Evolutionary conservation across 2,329 filamentous ascomycete species (phyloP), one percentile per base, ranked within the genome.

Genomic region (Colletotrichum sp.): DNA sequence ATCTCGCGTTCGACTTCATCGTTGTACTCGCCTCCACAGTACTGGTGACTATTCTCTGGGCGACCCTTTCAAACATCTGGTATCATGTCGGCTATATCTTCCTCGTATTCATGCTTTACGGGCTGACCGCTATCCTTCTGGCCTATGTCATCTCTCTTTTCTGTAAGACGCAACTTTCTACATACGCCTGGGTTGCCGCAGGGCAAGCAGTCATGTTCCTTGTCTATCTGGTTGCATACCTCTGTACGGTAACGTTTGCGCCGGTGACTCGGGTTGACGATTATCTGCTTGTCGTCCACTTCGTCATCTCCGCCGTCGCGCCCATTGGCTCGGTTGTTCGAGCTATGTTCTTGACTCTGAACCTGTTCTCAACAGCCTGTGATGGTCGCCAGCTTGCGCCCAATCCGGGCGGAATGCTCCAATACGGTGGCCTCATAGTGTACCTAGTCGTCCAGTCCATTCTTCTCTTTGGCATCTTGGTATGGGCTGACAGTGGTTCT

Each of bases 111-210:
- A 67, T 78, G 52, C 73, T 78, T 0, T 98, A 96, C 82, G 95
- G 95, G 1, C 85, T 98, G 8, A 92, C 94, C 0, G 94, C 95
- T 0, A 95, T 91, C 5, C 86, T 98, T 5, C 87, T 96, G 68
- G 91, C 94, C 3, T 98, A 98, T 83, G 87, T 96, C 49, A 89
- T 98, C 57, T 98, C 96, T 0, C 90, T 98, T 0, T 94, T 96
- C 80, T 92, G 93, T 39, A 91, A 90, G 66, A 96, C 94, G 36
- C 95, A 98, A 83, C 89, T 98, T 8, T 93, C 94, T 6, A 93
- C 96, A 0, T 98, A 97, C 82, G 96, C 95, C 1, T 94, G 96
- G 82, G 92, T 95, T 3, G 94, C 95, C 1, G 94, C 93, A 21
- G 90, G 92, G 18, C 95, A 98, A 84, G 94, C 93, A 9, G 86